Conservation (phyloP, 192 early-diverging fungal genomes). For the Backusella psychrophila region DNA sequence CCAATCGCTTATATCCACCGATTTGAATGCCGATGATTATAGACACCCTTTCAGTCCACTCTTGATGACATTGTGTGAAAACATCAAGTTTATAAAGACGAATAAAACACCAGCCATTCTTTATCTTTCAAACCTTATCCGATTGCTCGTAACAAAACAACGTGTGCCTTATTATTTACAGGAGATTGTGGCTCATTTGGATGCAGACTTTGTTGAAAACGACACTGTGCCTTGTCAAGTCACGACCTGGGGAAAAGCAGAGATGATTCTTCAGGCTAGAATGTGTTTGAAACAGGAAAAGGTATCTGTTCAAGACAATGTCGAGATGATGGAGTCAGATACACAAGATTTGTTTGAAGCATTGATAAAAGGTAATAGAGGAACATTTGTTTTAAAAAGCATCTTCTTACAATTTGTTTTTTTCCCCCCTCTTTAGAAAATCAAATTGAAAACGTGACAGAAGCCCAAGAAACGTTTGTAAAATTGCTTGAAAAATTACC, state of each 20-base stretch:
- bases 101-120: conserved; percentile 20
- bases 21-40: conserved; percentile 6
- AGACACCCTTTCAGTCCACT: conserved; percentile 53
- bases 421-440: not conserved
- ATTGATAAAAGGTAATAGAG: conserved; percentile 2
- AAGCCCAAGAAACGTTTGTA: not conserved
- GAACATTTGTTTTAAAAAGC: not conserved
- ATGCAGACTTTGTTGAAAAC: not conserved
- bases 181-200: not conserved
- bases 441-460: conserved; percentile 1
- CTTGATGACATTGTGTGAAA: conserved; percentile 42
- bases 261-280: conserved; percentile 14
- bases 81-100: conserved; percentile 37
- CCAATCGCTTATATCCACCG: conserved; percentile 4
- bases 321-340: not conserved
- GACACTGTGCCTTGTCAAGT: not conserved
- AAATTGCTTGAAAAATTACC: conserved; percentile 13
- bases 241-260: not conserved
- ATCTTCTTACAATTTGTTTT: not conserved
- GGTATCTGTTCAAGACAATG: not conserved
- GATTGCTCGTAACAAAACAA: conserved; percentile 37
- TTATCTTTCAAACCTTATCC: conserved; percentile 39
- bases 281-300: conserved; percentile 3
- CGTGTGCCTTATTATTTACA: conserved; percentile 26
- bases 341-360: not conserved